Evolutionary conservation across 331 rosid genomes (phyloP), one percentile per base, ranked within the genome.

Genomic region (Quercus tomentella): DNA sequence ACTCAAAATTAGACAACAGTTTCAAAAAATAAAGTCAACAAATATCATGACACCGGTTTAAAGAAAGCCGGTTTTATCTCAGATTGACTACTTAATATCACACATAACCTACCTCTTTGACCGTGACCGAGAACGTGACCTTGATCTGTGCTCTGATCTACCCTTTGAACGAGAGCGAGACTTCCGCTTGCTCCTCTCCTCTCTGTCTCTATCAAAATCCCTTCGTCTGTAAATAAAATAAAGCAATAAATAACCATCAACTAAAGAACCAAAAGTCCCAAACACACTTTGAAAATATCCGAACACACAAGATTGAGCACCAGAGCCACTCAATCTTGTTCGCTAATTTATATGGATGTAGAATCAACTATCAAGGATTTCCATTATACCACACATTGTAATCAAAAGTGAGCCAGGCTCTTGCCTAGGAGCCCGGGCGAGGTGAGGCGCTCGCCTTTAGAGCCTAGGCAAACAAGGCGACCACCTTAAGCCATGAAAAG

Each of bases 111-210:
- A 95, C 99, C 99, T 95, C 89, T 95, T 95, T 28, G 99, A 95
- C 56, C 97, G 97, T 20, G 98, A 89, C 6, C 97, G 97, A 25
- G 98, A 92, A 5, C 96, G 94, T 0, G 99, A 93, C 78, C 91
- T 86, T 21, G 99, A 95, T 70, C 84, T 86, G 76, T 81, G 98
- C 84, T 92, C 97, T 70, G 97, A 89, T 80, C 87, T 90, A 77
- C 82, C 94, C 81, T 52, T 77, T 18, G 96, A 81, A 67, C 49
- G 86, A 23, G 94, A 91, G 18, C 91, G 91, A 62, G 98, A 94
- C 84, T 77, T 89, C 35, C 71, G 97, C 79, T 73, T 88, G 55
- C 89, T 94, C 77, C 92, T 82, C 10, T 92, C 97, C 80, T 93
- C 97, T 77, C 91, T 82, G 33, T 84, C 94, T 69, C 72, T 90